Evolutionary conservation across 495 filamentous ascomycete genomes (phyloP).

Genomic region (Penicillium crystallinum): DNA sequence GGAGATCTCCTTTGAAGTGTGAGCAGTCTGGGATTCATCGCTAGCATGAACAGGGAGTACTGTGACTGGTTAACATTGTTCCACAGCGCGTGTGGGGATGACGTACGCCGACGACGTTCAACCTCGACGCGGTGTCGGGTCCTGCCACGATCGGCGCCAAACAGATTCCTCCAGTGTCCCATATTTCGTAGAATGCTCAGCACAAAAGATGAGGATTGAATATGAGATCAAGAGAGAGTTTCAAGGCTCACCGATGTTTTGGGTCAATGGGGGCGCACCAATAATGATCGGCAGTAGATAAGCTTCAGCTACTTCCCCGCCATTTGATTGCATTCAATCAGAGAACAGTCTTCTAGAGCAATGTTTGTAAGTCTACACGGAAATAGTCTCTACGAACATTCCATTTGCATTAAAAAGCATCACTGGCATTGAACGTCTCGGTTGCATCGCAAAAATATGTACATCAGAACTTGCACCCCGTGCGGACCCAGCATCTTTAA

Average conservation of each 20-base stretch:
- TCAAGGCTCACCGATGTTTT: constrained; percentile 1
- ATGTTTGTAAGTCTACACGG: neutral
- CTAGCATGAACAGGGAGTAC: constrained; percentile 34
- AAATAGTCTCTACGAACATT: neutral
- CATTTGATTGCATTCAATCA: neutral
- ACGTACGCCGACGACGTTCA: constrained; percentile 41
- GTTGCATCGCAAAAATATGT: constrained; percentile 37
- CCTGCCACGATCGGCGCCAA: constrained; percentile 19
- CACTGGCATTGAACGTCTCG: constrained; percentile 31
- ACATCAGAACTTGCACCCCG: constrained; percentile 34
- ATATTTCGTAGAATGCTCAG: constrained; percentile 15
- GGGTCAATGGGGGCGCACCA: neutral
- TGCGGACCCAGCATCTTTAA: constrained; percentile 5
- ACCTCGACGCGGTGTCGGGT: constrained; percentile 23
- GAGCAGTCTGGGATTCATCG: constrained; percentile 31
- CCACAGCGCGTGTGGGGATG: constrained; percentile 14
- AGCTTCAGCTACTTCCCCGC: constrained; percentile 5
- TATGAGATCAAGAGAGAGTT: neutral
- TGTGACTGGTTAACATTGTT: constrained; percentile 25
- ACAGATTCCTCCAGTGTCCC: constrained; percentile 35
- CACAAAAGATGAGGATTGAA: neutral
- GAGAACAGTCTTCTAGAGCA: neutral
- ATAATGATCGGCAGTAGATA: constrained; percentile 1
- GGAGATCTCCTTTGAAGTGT: constrained; percentile 72
- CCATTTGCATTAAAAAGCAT: constrained; percentile 21